Evolutionary conservation across 2,329 filamentous ascomycete genomes (phyloP), one percentile per base, ranked within the genome.

Genomic region (Cordyceps sp.): DNA sequence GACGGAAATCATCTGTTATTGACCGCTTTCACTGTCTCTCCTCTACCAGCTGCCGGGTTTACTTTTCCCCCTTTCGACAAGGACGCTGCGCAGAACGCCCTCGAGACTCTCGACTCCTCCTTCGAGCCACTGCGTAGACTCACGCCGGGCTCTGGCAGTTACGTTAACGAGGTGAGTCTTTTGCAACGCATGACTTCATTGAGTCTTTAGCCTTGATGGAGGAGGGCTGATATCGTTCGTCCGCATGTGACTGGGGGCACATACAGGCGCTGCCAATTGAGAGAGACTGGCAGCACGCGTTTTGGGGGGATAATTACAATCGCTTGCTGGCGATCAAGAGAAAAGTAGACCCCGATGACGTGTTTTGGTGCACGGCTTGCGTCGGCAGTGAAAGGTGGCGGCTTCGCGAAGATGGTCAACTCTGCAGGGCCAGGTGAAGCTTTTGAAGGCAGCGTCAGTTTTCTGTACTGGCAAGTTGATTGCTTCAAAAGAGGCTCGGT

Each of bases 351-450:
- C 64, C 63, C 0, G 34, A 46, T 0, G 61, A 64, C 31, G 49
- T 67, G 2, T 57, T 69, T 12, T 64, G 61, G 52, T 66, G 62
- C 35, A 40, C 53, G 10, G 54, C 59, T 0, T 66, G 62, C 33
- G 60, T 66, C 1, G 62, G 62, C 0, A 61, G 53, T 32, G 58
- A 64, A 28, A 41, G 44, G 0, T 64, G 59, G 57, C 31, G 42
- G 29, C 39, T 54, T 20, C 32, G 31, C 0, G 10, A 35, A 0
- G 34, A 48, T 21, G 49, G 47, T 0, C 43, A 30, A 3, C 42
- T 54, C 0, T 54, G 51, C 13, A 42, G 10, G 24, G 21, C 12
- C 12, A 26, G n/a, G 22, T 26, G n/a, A 26, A 10, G n/a, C n/a
- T n/a, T n/a, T n/a, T n/a, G n/a, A n/a, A n/a, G n/a, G n/a, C n/a